phyloP scores from a whole-genome alignment of 2,329 filamentous ascomycete species.

The Colletotrichum theobromicola region DNA sequence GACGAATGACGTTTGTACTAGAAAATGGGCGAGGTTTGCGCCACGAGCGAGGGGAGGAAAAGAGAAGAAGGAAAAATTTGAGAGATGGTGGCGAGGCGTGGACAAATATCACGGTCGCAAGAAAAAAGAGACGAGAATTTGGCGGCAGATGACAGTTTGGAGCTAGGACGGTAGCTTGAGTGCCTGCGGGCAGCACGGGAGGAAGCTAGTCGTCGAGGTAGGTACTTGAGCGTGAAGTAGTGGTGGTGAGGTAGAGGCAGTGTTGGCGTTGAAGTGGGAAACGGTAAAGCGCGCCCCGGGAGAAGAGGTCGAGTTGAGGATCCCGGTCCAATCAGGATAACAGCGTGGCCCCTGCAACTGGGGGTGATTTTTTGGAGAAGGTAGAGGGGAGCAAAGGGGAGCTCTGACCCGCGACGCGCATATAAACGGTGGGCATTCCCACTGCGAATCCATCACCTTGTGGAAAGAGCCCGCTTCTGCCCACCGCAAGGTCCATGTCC shows the following conservation, averaged over 20 bases:
- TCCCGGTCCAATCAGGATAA: conserved; percentile 7
- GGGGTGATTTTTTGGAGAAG: neutral
- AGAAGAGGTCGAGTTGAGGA: neutral
- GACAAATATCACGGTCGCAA: neutral
- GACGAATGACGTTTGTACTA: neutral
- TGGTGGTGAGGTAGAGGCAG: neutral
- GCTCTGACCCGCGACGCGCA: conserved; percentile 40
- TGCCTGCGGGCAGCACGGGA: neutral
- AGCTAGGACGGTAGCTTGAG: neutral
- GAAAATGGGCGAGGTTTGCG: neutral
- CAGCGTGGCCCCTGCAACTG: conserved; percentile 9
- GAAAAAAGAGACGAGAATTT: neutral
- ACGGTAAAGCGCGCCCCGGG: conserved; percentile 17
- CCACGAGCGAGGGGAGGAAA: neutral
- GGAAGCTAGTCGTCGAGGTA: neutral
- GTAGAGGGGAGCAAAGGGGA: conserved; percentile 6
- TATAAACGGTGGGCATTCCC: conserved; percentile 55
- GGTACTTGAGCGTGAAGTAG: neutral
- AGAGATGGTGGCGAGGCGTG: neutral
- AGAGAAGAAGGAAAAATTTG: neutral
- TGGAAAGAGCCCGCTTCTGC: conserved; percentile 2
- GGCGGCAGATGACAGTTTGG: neutral
- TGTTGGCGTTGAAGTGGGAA: conserved; percentile 3
- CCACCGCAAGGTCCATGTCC: neutral
- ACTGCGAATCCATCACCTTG: conserved; percentile 29